phyloP scores from a whole-genome alignment of 306 rosid species.

The Cucurbita pepo region DNA sequence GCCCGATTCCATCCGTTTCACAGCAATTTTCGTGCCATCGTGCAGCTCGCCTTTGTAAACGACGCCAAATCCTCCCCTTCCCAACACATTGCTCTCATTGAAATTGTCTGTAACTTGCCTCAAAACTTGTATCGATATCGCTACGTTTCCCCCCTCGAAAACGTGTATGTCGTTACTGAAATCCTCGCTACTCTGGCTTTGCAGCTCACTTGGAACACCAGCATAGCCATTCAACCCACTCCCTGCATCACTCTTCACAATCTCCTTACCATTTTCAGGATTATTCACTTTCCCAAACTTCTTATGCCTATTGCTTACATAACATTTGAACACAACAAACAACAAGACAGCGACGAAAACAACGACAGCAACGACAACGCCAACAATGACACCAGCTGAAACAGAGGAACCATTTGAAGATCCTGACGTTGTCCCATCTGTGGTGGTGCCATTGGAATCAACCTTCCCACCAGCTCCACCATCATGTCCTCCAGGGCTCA shows the following conservation, averaged over 20 bases:
- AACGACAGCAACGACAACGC: constrained; percentile 38
- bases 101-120: constrained; percentile 60
- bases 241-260: constrained; percentile 26
- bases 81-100: constrained; percentile 54
- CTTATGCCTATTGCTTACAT: constrained; percentile 23
- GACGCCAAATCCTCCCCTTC: constrained; percentile 88
- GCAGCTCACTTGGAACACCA: constrained; percentile 51
- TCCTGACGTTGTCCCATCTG: constrained; percentile 16
- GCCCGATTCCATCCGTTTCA: constrained; percentile 73
- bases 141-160: constrained; percentile 56
- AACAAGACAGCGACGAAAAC: constrained; percentile 35
- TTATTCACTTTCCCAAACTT: constrained; percentile 47
- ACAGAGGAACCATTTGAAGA: constrained; percentile 5
- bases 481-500: constrained; percentile 17
- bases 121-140: constrained; percentile 60
- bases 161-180: constrained; percentile 25
- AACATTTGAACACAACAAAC: constrained; percentile 52
- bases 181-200: constrained; percentile 65
- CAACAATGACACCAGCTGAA: constrained; percentile 44
- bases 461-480: constrained; percentile 8
- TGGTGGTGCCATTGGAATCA: constrained; percentile 15
- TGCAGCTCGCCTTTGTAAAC: constrained; percentile 76
- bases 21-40: constrained; percentile 81
- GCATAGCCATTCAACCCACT: constrained; percentile 46
- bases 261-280: constrained; percentile 39